Conservation (phyloP, 345 rosid species). For the Eucalyptus viminalis region DNA sequence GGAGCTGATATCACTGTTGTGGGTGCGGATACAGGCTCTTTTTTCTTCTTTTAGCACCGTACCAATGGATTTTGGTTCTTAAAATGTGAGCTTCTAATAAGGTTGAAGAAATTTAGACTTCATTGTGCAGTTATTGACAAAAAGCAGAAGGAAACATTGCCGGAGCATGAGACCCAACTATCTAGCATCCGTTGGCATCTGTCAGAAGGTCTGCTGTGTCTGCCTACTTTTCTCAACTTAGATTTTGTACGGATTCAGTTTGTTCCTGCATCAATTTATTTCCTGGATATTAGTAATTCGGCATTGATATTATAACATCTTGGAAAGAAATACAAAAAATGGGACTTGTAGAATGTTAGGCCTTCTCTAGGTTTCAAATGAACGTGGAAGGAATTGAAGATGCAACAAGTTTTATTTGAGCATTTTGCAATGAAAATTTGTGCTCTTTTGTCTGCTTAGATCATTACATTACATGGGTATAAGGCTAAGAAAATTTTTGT, state of each 20-base stretch:
- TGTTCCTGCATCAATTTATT: background rate
- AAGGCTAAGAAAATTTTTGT: background rate
- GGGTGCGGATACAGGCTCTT: slow-evolving; percentile 22
- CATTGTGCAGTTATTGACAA: slow-evolving; percentile 64
- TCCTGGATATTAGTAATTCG: background rate
- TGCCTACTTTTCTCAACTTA: background rate
- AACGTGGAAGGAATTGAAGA: background rate
- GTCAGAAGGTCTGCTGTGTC: slow-evolving; percentile 36
- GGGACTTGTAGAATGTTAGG: background rate
- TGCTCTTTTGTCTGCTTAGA: background rate
- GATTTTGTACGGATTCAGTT: background rate
- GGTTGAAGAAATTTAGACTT: slow-evolving; percentile 8
- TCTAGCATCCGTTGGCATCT: slow-evolving; percentile 92
- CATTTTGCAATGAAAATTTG: background rate
- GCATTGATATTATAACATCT: background rate
- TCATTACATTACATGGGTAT: background rate
- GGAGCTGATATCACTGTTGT: slow-evolving; percentile 95
- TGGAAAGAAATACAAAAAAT: background rate
- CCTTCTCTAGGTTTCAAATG: background rate
- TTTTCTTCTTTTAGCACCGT: background rate
- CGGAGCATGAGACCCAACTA: slow-evolving; percentile 73
- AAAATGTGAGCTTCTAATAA: background rate
- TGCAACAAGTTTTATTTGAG: background rate
- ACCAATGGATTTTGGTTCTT: background rate
- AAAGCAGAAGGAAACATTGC: slow-evolving; percentile 57